Conservation (phyloP, 768 basidiomycete genomes). For the Fomitopsis serialis region DNA sequence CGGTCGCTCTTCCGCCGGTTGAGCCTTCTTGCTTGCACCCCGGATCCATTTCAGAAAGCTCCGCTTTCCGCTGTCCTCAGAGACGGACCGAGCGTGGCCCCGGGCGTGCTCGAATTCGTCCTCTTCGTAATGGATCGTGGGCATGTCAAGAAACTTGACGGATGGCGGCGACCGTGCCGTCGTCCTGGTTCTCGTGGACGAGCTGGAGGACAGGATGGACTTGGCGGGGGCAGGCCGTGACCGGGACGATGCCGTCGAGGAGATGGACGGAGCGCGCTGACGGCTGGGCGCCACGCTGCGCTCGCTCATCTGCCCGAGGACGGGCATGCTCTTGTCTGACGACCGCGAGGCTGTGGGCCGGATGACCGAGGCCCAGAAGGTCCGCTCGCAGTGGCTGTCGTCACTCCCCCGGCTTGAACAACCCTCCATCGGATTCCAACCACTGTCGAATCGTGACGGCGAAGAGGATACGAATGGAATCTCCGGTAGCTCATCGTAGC, state of each 20-base stretch:
- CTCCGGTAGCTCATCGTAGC: slow-evolving; percentile 21
- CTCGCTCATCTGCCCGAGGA: slow-evolving; percentile 13
- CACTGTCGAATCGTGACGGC: slow-evolving; percentile 6
- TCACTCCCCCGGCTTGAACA: slow-evolving; percentile 10
- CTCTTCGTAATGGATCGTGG: slow-evolving; percentile 50
- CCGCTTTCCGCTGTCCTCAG: slow-evolving; percentile 4
- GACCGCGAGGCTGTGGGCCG: slow-evolving; percentile 18
- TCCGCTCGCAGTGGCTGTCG: slow-evolving; percentile 13
- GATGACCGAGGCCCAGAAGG: slow-evolving; percentile 35
- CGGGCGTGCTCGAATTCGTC: slow-evolving; percentile 12
- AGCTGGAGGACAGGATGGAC: slow-evolving; percentile 53
- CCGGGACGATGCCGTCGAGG: slow-evolving; percentile 23
- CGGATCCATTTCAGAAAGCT: slow-evolving; percentile 3
- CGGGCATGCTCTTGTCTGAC: slow-evolving; percentile 11
- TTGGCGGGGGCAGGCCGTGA: slow-evolving; percentile 36
- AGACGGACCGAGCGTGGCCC: background rate
- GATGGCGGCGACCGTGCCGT: slow-evolving; percentile 36
- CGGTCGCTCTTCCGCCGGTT: slow-evolving; percentile 19
- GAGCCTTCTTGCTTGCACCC: slow-evolving; percentile 19
- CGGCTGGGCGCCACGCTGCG: slow-evolving; percentile 17
- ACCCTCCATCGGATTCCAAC: slow-evolving; percentile 6
- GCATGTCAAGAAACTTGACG: slow-evolving; percentile 67
- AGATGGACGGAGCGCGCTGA: slow-evolving; percentile 26
- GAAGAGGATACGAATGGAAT: slow-evolving; percentile 21
- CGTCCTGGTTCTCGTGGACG: slow-evolving; percentile 33